Percentiles rank a stretch among this genome's conserved stretches.
Evolutionary conservation across 257 asterid species (phyloP).

Genomic region (Capsicum chinense): DNA sequence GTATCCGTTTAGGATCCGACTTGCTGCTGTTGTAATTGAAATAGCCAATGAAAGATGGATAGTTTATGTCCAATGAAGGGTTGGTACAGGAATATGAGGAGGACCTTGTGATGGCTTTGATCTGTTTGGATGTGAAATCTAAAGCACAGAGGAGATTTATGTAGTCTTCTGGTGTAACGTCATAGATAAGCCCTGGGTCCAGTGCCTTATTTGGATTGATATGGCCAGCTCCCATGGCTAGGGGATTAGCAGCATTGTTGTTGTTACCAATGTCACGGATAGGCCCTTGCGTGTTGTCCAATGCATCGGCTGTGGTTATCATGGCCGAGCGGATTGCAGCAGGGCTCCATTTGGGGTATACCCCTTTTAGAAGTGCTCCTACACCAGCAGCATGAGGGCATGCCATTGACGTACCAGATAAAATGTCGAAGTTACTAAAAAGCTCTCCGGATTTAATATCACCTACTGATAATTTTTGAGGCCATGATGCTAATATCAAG

Average conservation of each 20-base stretch:
- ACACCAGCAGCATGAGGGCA: constrained; percentile 78
- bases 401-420: constrained; percentile 83
- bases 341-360: constrained; percentile 67
- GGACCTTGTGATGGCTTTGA: constrained; percentile 54
- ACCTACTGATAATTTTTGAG: constrained; percentile 33
- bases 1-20: constrained; percentile 17
- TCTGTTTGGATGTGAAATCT: constrained; percentile 49
- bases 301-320: constrained; percentile 64
- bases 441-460: constrained; percentile 36
- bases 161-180: constrained; percentile 50
- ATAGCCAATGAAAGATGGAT: constrained; percentile 74
- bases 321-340: constrained; percentile 74
- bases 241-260: constrained; percentile 55
- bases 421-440: constrained; percentile 51
- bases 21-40: constrained; percentile 33
- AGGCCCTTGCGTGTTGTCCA: constrained; percentile 52
- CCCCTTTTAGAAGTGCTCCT: constrained; percentile 62
- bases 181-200: constrained; percentile 72
- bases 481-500: constrained; percentile 70
- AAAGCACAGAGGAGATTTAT: constrained; percentile 56
- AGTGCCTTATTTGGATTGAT: constrained; percentile 68
- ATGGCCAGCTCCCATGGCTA: constrained; percentile 77
- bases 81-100: constrained; percentile 50
- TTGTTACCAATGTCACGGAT: constrained; percentile 49
- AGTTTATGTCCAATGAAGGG: constrained; percentile 68